Conservation (phyloP, 2,329 filamentous ascomycete genomes). For the Beauveria varroae region DNA sequence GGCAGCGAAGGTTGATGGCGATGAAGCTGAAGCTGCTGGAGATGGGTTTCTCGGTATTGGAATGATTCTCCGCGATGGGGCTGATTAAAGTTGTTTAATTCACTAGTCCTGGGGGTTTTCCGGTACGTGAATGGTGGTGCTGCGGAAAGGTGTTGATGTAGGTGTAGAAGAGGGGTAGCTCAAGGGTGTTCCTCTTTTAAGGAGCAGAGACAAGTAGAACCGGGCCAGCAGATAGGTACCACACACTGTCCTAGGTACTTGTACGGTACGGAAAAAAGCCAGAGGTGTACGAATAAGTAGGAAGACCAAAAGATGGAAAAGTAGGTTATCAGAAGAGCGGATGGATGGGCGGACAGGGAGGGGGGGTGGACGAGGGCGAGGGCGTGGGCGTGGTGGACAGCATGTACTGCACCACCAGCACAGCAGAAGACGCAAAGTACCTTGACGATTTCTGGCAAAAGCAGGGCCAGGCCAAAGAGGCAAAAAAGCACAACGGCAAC, state of each 20-base stretch:
- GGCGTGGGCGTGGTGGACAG: not conserved
- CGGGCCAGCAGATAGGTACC: not conserved
- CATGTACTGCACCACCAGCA: not conserved
- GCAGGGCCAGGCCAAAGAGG: not conserved
- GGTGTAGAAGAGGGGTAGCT: slow-evolving; percentile 11
- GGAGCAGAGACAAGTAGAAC: not conserved
- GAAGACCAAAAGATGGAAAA: not conserved
- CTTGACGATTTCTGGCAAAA: not conserved
- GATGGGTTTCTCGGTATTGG: not conserved
- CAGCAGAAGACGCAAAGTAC: not conserved
- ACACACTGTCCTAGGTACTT: not conserved
- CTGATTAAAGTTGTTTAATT: not conserved
- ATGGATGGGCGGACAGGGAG: slow-evolving; percentile 8
- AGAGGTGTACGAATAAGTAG: not conserved
- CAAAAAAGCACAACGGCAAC: slow-evolving; percentile 4
- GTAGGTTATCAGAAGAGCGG: slow-evolving; percentile 5
- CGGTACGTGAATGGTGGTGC: not conserved
- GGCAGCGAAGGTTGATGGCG: slow-evolving; percentile 19
- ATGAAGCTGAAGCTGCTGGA: slow-evolving; percentile 9
- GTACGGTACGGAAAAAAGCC: not conserved
- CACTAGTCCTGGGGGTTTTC: not conserved
- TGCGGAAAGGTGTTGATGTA: slow-evolving; percentile 12
- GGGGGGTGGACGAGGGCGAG: slow-evolving; percentile 10
- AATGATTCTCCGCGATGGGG: not conserved
- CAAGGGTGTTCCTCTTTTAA: not conserved